A percentile compares a stretch with the other conserved stretches of the same genome.
Evolutionary conservation across 441 rosid genomes (phyloP).

Genomic region (Populus tomentosa): DNA sequence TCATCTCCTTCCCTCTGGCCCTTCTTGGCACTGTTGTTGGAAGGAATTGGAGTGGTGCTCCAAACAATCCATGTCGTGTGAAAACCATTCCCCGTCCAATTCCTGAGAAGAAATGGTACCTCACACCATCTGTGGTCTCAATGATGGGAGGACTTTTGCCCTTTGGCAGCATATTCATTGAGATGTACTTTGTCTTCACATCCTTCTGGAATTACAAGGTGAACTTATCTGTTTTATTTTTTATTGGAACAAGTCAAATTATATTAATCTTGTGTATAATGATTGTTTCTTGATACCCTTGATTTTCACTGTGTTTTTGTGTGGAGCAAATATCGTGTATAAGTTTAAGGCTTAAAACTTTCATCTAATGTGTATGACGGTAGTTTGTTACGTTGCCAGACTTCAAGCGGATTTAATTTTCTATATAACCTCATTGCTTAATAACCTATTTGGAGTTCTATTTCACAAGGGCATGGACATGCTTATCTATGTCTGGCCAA

Average conservation of each 20-base stretch:
- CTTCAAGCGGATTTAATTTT: not conserved
- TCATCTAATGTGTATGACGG: not conserved
- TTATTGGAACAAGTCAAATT: not conserved
- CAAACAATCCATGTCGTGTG: slow-evolving; percentile 95
- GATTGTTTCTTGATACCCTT: not conserved
- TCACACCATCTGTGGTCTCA: slow-evolving; percentile 89
- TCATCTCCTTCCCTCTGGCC: slow-evolving; percentile 93
- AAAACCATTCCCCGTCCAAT: slow-evolving; percentile 98
- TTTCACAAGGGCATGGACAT: not conserved
- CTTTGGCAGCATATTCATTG: slow-evolving; percentile 96
- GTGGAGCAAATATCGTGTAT: not conserved
- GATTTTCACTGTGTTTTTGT: not conserved
- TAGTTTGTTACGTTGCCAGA: not conserved
- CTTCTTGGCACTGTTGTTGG: slow-evolving; percentile 97
- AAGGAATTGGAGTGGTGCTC: slow-evolving; percentile 96
- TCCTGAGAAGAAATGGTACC: slow-evolving; percentile 98
- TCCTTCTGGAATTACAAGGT: slow-evolving; percentile 99
- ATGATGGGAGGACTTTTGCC: slow-evolving; percentile 95
- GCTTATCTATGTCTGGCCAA: not conserved
- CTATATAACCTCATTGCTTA: not conserved
- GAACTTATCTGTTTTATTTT: slow-evolving; percentile 9
- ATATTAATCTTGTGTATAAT: not conserved
- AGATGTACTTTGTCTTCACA: slow-evolving; percentile 97
- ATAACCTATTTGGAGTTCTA: not conserved
- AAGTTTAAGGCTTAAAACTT: no score